Evolutionary conservation across 2,329 filamentous ascomycete genomes (phyloP), one percentile per base, ranked within the genome.

Genomic region (Diplodia intermedia): DNA sequence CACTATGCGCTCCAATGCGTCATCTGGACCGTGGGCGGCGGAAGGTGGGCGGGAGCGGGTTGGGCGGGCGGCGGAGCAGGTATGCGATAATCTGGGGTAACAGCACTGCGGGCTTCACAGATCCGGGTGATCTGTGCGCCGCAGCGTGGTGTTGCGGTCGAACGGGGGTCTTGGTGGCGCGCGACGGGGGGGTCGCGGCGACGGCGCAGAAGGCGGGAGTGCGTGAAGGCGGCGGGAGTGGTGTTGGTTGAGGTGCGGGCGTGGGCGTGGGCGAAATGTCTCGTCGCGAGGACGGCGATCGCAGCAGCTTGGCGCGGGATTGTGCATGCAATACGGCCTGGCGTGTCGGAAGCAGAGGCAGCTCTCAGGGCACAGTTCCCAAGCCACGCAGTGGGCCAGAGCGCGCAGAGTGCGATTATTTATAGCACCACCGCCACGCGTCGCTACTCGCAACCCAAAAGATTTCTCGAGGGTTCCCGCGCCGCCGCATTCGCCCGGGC

Each of bases 61-160:
- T 38, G 54, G 53, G 66, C 47, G 40, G 43, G 66, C 50, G 60
- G 36, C 52, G 18, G 54, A 31, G 33, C 31, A 14, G 66, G 33
- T 54, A 36, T 53, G 56, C 66, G 66, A 43, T 26, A 65, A 68
- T 68, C 66, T 65, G 66, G 66, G 66, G 66, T 68, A 68, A 65
- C 52, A 65, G 57, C 60, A 53, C 36, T 54, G 55, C 66, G 60
- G 60, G 47, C 60, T 63, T 63, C 60, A 63, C 60, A 63, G 60
- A 63, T 63, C 60, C 43, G 56, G 66, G 49, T 53, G 66, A 67
- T 67, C 66, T 61, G 66, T 62, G 66, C 66, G 66, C 66, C 55
- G 66, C 43, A 57, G 66, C 49, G 55, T 60, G 55, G 66, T 61
- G 47, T 57, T 57, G 66, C 40, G 54, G 65, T 43, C 66, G n/a